These are phyloP conservation scores for Aeschynomene evenia DNA, from an alignment of 306 rosid genomes.

Conservation along the genomic window DNA sequence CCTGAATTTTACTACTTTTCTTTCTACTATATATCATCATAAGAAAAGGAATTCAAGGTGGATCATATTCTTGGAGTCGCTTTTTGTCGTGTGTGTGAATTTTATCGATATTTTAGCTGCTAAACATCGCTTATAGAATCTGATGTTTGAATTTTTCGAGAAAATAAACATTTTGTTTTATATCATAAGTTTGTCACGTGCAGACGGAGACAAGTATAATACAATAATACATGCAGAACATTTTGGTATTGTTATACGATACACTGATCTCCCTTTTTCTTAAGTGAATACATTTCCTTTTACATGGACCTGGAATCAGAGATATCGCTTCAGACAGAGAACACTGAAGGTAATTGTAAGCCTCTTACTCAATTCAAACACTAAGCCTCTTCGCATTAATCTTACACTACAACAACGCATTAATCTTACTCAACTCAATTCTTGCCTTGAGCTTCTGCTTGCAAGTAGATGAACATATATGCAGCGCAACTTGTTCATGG, in stretches of 20 bases:
- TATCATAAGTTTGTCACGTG: background rate
- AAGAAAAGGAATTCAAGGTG: conserved; percentile 21
- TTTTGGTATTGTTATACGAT: background rate
- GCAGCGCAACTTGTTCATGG: conserved; percentile 2
- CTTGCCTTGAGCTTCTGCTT: conserved; percentile 32
- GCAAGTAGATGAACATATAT: background rate
- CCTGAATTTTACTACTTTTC: conserved; percentile 4
- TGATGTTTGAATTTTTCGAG: background rate
- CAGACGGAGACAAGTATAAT: background rate
- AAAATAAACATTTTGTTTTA: background rate
- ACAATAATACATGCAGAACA: background rate
- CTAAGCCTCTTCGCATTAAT: background rate
- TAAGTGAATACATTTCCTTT: conserved; percentile 3
- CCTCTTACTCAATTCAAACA: conserved; percentile 6
- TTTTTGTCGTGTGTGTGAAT: background rate
- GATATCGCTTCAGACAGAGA: background rate
- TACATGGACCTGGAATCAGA: conserved; percentile 14
- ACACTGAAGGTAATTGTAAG: conserved; percentile 1
- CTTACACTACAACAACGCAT: conserved; percentile 12
- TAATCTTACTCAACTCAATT: too few relatives aligned
- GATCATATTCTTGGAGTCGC: conserved; percentile 17
- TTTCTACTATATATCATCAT: background rate
- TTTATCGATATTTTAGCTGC: conserved; percentile 18
- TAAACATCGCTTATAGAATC: conserved; percentile 9
- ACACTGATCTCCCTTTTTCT: background rate